phyloP scores from a whole-genome alignment of 202 grass and related monocot species.

The Eragrostis tef region DNA sequence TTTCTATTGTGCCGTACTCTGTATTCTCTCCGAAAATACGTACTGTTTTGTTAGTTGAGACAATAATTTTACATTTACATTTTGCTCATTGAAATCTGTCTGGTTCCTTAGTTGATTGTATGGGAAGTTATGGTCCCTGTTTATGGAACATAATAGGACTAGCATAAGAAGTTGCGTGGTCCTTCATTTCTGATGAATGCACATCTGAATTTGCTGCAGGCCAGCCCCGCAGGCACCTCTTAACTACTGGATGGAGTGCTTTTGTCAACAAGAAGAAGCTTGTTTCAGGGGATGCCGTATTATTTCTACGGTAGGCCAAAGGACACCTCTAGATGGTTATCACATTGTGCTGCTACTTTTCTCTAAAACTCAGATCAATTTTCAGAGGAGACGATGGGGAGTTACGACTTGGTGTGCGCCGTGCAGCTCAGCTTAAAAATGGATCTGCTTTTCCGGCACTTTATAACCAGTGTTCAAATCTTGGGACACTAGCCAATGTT shows the following conservation, averaged over 20 bases:
- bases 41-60: background rate
- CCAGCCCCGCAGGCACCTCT: slow-evolving; percentile 88
- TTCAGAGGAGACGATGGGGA: slow-evolving; percentile 85
- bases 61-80: slow-evolving; percentile 22
- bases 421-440: slow-evolving; percentile 74
- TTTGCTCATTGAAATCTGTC: background rate
- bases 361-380: slow-evolving; percentile 25
- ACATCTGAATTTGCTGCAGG: slow-evolving; percentile 67
- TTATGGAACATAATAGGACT: slow-evolving; percentile 31
- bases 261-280: slow-evolving; percentile 99
- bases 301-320: slow-evolving; percentile 77
- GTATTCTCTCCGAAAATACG: too few relatives aligned
- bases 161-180: slow-evolving; percentile 41
- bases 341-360: background rate
- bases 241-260: slow-evolving; percentile 98
- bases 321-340: background rate
- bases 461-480: slow-evolving; percentile 62
- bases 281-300: slow-evolving; percentile 81
- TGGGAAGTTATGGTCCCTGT: background rate
- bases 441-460: slow-evolving; percentile 55
- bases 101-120: background rate
- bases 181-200: slow-evolving; percentile 45
- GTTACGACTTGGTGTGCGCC: slow-evolving; percentile 84
- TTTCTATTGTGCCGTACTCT: too few relatives aligned
- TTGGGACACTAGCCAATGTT: slow-evolving; percentile 61